These are phyloP conservation scores for Sporothrix sp. DNA, from an alignment of 2,329 filamentous ascomycete genomes.

Conservation along the genomic window DNA sequence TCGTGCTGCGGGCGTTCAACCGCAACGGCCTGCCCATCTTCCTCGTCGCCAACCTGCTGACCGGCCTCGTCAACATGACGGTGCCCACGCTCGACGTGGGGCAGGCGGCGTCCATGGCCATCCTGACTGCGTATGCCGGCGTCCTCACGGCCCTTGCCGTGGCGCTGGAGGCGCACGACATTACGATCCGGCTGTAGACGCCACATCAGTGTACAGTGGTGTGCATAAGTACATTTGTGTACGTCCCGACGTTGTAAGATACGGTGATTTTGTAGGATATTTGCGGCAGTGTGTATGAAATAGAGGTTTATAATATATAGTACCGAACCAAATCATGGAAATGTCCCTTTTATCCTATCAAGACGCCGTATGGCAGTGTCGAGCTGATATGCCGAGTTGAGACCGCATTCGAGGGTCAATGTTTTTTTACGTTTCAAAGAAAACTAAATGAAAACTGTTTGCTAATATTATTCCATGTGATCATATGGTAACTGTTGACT, in stretches of 20 bases:
- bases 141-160: conserved; percentile 59
- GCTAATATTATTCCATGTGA: too few relatives aligned
- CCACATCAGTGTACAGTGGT: background rate
- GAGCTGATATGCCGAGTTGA: too few relatives aligned
- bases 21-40: conserved; percentile 81
- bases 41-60: conserved; percentile 77
- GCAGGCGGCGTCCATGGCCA: conserved; percentile 55
- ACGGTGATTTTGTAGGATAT: too few relatives aligned
- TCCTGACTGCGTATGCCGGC: conserved; percentile 64
- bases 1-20: conserved; percentile 75
- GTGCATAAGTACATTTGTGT: background rate
- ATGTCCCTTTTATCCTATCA: too few relatives aligned
- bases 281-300: too few relatives aligned
- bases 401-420: too few relatives aligned
- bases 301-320: too few relatives aligned
- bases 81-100: conserved; percentile 69
- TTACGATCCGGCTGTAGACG: conserved; percentile 59
- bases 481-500: too few relatives aligned
- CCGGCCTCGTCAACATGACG: conserved; percentile 80
- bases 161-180: conserved; percentile 51
- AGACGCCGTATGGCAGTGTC: too few relatives aligned
- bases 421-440: background rate
- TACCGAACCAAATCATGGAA: too few relatives aligned
- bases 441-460: background rate
- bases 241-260: background rate